These are phyloP conservation scores for Oryza meyeriana DNA, from an alignment of 176 grass and related monocot genomes.

Conservation along the genomic window DNA sequence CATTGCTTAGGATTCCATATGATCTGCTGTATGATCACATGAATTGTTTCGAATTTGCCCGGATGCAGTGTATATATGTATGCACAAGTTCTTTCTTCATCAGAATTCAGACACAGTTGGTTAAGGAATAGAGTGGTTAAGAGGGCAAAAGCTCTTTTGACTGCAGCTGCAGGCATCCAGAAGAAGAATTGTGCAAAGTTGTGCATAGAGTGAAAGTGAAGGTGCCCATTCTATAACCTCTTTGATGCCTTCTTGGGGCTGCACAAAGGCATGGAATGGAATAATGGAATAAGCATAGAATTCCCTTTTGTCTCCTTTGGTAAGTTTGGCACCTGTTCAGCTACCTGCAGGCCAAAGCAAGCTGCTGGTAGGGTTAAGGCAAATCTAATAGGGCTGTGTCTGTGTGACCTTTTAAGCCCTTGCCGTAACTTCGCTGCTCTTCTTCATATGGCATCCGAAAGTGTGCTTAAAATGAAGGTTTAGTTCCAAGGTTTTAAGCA, in stretches of 20 bases:
- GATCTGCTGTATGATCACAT: slow-evolving; percentile 2
- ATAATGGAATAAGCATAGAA: slow-evolving; percentile 78
- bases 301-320: slow-evolving; percentile 79
- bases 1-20: slow-evolving; percentile 5
- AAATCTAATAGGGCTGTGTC: slow-evolving; percentile 21
- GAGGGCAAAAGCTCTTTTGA: slow-evolving; percentile 57
- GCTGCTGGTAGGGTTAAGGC: slow-evolving; percentile 14
- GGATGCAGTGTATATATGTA: neutral
- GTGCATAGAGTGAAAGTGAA: slow-evolving; percentile 53
- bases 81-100: slow-evolving; percentile 13
- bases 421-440: slow-evolving; percentile 35
- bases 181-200: slow-evolving; percentile 69
- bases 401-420: slow-evolving; percentile 42
- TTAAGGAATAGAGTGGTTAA: slow-evolving; percentile 25
- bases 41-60: slow-evolving; percentile 23
- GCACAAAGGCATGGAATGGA: slow-evolving; percentile 70
- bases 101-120: neutral
- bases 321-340: slow-evolving; percentile 86
- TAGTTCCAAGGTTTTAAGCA: neutral
- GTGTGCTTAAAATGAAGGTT: slow-evolving; percentile 22
- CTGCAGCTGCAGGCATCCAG: slow-evolving; percentile 55
- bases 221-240: slow-evolving; percentile 50
- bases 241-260: slow-evolving; percentile 67
- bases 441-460: slow-evolving; percentile 21
- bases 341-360: slow-evolving; percentile 44